Evolutionary conservation across 306 rosid genomes (phyloP), one percentile per base, ranked within the genome.

Genomic region (Begonia fuchsioides): DNA sequence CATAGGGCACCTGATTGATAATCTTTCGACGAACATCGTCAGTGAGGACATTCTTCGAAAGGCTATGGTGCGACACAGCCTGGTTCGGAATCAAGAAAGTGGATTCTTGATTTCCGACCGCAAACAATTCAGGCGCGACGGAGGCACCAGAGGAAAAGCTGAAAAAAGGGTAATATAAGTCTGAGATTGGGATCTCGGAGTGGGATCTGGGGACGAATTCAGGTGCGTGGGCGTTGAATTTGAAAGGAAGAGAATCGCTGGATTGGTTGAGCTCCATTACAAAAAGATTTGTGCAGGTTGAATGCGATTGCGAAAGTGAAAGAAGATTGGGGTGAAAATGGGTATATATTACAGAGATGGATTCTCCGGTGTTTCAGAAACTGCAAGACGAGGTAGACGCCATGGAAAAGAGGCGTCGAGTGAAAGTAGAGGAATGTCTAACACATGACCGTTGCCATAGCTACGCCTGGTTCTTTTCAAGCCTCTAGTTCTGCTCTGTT

Each of bases 131-230:
- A 26, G 98, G 66, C 12, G 65, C 75, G 38, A 65, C 19, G 35
- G 64, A 64, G 59, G 76, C 47, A 11, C 82, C 90, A 46, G 90
- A 88, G 44, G 81, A 76, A 67, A 85, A 60, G 47, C 79, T 90
- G 47, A 78, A 73, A 50, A 78, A 81, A 0, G 98, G 95, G 16
- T 85, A 78, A 64, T 64, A 73, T 71, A 81, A 90, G 47, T 92
- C 81, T 0, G 95, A 75, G 44, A 85, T 38, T 0, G 94, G 92
- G 59, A 76, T 32, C 59, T 81, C 93, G 38, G 87, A 8, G 8
- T 75, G 90, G 14, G 95, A 60, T 63, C 86, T 73, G 11, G 98
- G 98, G 6, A 90, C 86, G n/a, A 90, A 90, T 57, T 85, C 98
- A 38, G 95, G 94, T 8, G 98, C 95, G 61, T 81, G 92, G 1